A percentile compares a stretch with the other conserved stretches of the same genome.
These are phyloP conservation scores for Aspergillus aculeatus DNA, from an alignment of 2,329 filamentous ascomycete genomes.

Conservation along the genomic window DNA sequence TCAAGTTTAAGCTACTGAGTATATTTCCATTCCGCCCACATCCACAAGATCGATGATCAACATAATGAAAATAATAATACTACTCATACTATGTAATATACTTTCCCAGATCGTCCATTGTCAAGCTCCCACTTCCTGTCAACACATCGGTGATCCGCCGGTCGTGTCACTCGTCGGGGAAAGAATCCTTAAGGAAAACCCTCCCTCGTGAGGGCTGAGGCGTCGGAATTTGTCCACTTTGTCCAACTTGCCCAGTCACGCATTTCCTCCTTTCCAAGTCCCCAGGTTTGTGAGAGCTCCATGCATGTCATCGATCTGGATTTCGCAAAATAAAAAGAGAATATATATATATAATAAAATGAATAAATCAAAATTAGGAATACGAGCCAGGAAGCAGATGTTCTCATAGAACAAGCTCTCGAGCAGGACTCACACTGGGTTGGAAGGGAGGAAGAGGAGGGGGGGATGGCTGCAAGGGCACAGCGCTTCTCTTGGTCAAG, in stretches of 20 bases:
- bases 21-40: no score
- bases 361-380: no score
- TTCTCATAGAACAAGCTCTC: no score
- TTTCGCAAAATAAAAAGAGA: no score
- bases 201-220: background rate
- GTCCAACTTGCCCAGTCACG: background rate
- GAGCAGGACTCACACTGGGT: no score
- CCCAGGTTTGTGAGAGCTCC: background rate
- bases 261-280: background rate
- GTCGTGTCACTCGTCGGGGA: background rate
- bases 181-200: background rate
- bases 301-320: background rate
- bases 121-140: background rate
- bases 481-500: background rate
- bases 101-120: background rate
- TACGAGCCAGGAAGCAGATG: no score
- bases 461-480: background rate
- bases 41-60: no score
- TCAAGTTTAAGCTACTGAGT: no score
- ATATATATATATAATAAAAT: no score
- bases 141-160: background rate
- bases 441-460: background rate
- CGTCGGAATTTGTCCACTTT: background rate
- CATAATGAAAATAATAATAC: no score
- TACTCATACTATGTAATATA: no score